These are phyloP conservation scores for Cicer yamashitae DNA, from an alignment of 306 rosid genomes.

Conservation along the genomic window DNA sequence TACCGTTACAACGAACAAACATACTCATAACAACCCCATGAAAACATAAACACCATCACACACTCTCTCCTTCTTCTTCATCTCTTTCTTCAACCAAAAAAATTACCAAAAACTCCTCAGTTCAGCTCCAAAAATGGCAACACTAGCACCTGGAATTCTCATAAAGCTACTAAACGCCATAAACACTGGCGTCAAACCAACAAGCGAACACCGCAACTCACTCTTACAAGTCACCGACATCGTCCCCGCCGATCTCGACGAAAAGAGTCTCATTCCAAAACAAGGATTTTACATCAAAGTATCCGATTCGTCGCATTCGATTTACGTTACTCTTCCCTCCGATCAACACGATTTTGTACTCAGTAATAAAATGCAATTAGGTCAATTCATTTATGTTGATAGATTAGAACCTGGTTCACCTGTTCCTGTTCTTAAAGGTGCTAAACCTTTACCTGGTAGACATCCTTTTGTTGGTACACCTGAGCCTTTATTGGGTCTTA, in stretches of 20 bases:
- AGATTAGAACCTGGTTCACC: constrained; percentile 85
- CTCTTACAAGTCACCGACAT: constrained; percentile 89
- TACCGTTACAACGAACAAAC: constrained; percentile 61
- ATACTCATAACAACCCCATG: background rate
- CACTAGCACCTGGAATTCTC: constrained; percentile 85
- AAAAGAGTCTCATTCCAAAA: constrained; percentile 71
- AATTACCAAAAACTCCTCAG: background rate
- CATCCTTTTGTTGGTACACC: constrained; percentile 89
- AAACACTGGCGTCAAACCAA: constrained; percentile 71
- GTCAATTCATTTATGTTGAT: constrained; percentile 88
- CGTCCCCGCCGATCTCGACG: constrained; percentile 90
- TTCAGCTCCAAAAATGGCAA: constrained; percentile 55
- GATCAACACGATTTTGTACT: constrained; percentile 83
- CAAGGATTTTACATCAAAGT: constrained; percentile 89
- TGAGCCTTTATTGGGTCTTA: constrained; percentile 77
- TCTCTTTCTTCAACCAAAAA: background rate
- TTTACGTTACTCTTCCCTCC: constrained; percentile 78
- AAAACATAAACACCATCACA: background rate
- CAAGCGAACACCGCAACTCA: constrained; percentile 81
- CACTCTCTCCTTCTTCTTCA: background rate
- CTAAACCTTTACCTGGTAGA: constrained; percentile 85
- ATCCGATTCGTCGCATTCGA: constrained; percentile 86
- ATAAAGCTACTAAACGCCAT: constrained; percentile 77
- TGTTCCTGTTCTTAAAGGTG: constrained; percentile 72
- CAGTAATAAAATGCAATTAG: constrained; percentile 88